Evolutionary conservation across 176 grass and related monocot genomes (phyloP).

Genomic region (Carex parvula): DNA sequence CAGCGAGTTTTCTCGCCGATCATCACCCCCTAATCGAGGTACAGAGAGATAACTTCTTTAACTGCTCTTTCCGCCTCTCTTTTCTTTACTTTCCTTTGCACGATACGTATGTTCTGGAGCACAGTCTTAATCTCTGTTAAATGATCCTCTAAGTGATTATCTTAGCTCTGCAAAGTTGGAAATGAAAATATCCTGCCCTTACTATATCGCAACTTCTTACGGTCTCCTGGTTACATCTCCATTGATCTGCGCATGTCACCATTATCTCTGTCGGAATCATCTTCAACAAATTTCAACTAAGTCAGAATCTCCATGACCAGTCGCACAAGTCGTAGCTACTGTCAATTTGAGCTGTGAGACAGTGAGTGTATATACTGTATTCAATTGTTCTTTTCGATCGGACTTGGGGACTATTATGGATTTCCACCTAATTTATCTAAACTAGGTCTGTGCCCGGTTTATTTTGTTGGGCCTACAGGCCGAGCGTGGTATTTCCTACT

Average conservation of each 20-base stretch:
- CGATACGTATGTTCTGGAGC: no score
- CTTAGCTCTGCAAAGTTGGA: not conserved
- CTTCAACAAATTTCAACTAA: not conserved
- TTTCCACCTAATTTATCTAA: not conserved
- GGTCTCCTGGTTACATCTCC: not conserved
- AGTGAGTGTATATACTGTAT: not conserved
- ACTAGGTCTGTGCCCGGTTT: not conserved
- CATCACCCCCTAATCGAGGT: no score
- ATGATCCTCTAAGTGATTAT: not conserved
- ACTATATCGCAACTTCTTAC: no score
- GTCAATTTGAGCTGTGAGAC: not conserved
- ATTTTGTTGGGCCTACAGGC: not conserved
- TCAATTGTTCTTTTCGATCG: not conserved
- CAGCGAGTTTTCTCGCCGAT: no score
- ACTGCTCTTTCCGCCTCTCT: no score
- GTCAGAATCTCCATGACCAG: not conserved
- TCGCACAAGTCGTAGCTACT: not conserved
- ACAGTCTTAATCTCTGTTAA: no score
- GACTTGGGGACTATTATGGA: not conserved
- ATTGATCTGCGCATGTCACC: not conserved
- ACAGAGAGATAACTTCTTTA: no score
- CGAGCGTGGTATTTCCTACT: not conserved
- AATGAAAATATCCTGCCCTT: not conserved
- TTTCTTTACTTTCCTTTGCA: no score
- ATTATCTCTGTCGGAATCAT: not conserved